Percentiles rank a stretch among this genome's conserved stretches.
phyloP scores from a whole-genome alignment of 345 rosid genomes.

The Hypericum androsaemum region DNA sequence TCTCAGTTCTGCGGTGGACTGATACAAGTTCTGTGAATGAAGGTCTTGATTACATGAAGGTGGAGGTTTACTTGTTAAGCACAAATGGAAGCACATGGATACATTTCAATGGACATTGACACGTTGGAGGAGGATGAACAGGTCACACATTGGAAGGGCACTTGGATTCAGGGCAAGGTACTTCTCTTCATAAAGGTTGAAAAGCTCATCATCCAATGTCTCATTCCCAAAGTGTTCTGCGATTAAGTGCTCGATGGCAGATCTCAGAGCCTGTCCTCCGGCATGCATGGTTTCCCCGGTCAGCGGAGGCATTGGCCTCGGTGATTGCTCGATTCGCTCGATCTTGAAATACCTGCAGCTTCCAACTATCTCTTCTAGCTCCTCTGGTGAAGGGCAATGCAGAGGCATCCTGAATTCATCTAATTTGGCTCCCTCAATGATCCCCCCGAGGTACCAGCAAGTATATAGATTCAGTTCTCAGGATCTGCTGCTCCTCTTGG shows the following conservation, averaged over 20 bases:
- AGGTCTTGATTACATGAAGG: too few relatives aligned
- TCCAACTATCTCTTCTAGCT: slow-evolving; percentile 2
- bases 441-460: slow-evolving; percentile 1
- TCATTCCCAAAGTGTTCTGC: slow-evolving; percentile 1
- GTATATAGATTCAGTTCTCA: too few relatives aligned
- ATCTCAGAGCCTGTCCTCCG: not conserved
- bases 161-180: too few relatives aligned
- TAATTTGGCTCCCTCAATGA: not conserved
- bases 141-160: too few relatives aligned
- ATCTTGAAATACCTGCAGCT: not conserved
- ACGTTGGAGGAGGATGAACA: too few relatives aligned
- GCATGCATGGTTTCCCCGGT: not conserved
- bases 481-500: slow-evolving; percentile 12
- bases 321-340: slow-evolving; percentile 1
- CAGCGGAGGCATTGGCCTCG: not conserved
- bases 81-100: too few relatives aligned
- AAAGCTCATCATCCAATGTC: not conserved
- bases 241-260: slow-evolving; percentile 5
- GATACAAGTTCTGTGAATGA: too few relatives aligned
- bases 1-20: too few relatives aligned
- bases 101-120: too few relatives aligned
- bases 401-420: slow-evolving; percentile 1
- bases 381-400: not conserved
- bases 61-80: too few relatives aligned
- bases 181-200: not conserved